Base-by-base conservation (phyloP, 1,139 yeast genomes). In the Blastobotrys aristatus region DNA sequence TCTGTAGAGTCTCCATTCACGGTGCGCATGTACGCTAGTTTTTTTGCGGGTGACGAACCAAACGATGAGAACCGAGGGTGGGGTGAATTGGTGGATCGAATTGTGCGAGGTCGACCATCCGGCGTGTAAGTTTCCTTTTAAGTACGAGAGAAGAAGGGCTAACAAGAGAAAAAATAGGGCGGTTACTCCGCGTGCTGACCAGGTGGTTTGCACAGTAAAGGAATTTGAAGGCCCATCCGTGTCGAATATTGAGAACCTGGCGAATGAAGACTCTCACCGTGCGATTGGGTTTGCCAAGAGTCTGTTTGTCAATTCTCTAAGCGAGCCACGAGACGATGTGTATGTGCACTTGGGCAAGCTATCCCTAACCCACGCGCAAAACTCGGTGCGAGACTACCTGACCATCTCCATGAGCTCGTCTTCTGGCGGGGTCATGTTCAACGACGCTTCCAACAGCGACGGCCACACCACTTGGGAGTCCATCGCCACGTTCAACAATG, bases 31-130 rank as follows among this genome's bases (percentile, higher is more conserved):
- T 88, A 76, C 62, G 85, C 92, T 6, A 83, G 94, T 0, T 82
- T 77, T 58, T 73, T 75, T 52, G 72, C 70, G 50, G 49, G 59
- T 41, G 53, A 58, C 47, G 58, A 57, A 42, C 56, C 59, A n/a
- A 53, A 47, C 37, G 58, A 63, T 40, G 65, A 62, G 44, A 84
- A 84, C 64, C 76, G 80, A 53, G 96, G 96, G 45, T 88, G 96
- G 96, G 96, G 96, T 67, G 94, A 84, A 56, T 69, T 85, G 45
- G 79, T 84, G 30, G 90, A 87, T 58, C 73, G 95, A 60, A 84
- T 88, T 55, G 82, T 88, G 55, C 65, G 79, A 24, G 95, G 95
- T 30, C 78, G 94, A 1, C 78, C 77, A 51, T 78, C 77, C 50
- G 96, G 96, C 56, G 81, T 88, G 60, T 57, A 53, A 5, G n/a